Evolutionary conservation across 371 early-diverging fungal genomes (phyloP).

Genomic region (Syncephalastrum contaminatum): DNA sequence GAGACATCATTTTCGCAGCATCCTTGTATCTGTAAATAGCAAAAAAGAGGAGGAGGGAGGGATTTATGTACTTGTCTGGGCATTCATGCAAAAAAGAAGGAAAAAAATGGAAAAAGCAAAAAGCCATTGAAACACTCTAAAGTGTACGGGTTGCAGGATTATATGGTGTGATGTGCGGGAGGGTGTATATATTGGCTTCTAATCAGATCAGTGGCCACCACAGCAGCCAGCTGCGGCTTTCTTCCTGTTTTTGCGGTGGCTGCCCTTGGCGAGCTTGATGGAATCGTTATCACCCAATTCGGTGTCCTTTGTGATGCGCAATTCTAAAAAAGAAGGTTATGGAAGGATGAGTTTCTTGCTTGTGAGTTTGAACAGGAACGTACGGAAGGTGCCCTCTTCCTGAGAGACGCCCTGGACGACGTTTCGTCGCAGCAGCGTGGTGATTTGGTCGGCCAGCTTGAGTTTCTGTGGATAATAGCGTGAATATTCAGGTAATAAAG

Average conservation of each 20-base stretch:
- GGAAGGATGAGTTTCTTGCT: not conserved
- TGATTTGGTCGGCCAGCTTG: conserved; percentile 37
- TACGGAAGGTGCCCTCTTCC: conserved; percentile 34
- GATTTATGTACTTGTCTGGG: not conserved
- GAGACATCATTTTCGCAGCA: conserved; percentile 99
- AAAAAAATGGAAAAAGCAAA: too few species aligned
- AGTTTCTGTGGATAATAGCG: conserved; percentile 35
- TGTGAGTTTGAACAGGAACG: not conserved
- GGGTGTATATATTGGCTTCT: not conserved
- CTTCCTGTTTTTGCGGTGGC: conserved; percentile 30
- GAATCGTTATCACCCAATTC: conserved; percentile 49
- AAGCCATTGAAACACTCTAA: too few species aligned
- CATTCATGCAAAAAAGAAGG: conserved; percentile 1
- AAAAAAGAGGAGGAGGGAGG: too few species aligned
- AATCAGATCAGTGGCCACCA: conserved; percentile 15
- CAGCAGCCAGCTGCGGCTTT: conserved; percentile 17
- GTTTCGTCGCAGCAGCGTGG: conserved; percentile 33
- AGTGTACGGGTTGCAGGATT: not conserved
- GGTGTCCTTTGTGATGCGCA: conserved; percentile 45
- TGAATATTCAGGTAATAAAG: not conserved
- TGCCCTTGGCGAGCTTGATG: conserved; percentile 40
- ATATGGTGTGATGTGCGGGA: not conserved
- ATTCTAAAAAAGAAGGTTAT: conserved; percentile 21
- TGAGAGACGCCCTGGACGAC: conserved; percentile 41
- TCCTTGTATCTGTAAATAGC: conserved; percentile 86